Evolutionary conservation across 768 basidiomycete species (phyloP).

Genomic region (Calocybe cyanea): DNA sequence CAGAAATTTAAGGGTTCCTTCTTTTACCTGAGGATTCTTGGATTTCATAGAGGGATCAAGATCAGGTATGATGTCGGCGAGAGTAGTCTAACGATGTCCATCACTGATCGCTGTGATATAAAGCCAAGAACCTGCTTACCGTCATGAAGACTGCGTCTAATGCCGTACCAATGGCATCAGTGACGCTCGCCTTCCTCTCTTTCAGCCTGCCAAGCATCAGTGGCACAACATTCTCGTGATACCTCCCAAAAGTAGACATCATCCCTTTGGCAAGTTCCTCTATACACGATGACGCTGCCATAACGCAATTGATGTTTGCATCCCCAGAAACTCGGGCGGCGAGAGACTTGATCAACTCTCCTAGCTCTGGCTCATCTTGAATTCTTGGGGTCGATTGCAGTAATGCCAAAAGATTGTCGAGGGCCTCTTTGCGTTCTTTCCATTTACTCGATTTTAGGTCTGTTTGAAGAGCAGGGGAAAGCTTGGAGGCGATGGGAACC

Average conservation of each 20-base stretch:
- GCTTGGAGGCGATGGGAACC: constrained; percentile 70
- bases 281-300: constrained; percentile 78
- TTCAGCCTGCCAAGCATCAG: constrained; percentile 87
- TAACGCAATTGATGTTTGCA: constrained; percentile 94
- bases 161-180: constrained; percentile 83
- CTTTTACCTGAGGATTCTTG: constrained; percentile 97
- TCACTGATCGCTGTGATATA: constrained; percentile 5
- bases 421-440: constrained; percentile 93
- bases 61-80: constrained; percentile 83
- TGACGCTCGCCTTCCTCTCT: constrained; percentile 88
- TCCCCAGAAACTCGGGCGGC: constrained; percentile 82
- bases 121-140: constrained; percentile 45
- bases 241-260: constrained; percentile 67
- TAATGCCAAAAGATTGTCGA: constrained; percentile 77
- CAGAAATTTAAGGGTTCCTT: constrained; percentile 86
- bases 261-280: constrained; percentile 85
- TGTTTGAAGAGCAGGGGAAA: constrained; percentile 72
- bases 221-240: constrained; percentile 67
- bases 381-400: constrained; percentile 71
- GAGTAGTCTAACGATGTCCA: constrained; percentile 53
- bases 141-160: constrained; percentile 85
- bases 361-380: constrained; percentile 74
- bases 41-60: constrained; percentile 70
- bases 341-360: constrained; percentile 71
- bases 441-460: constrained; percentile 88